Percentiles rank a stretch among this genome's conserved stretches.
Evolutionary conservation across 345 rosid genomes (phyloP).

Genomic region (Salix udensis): DNA sequence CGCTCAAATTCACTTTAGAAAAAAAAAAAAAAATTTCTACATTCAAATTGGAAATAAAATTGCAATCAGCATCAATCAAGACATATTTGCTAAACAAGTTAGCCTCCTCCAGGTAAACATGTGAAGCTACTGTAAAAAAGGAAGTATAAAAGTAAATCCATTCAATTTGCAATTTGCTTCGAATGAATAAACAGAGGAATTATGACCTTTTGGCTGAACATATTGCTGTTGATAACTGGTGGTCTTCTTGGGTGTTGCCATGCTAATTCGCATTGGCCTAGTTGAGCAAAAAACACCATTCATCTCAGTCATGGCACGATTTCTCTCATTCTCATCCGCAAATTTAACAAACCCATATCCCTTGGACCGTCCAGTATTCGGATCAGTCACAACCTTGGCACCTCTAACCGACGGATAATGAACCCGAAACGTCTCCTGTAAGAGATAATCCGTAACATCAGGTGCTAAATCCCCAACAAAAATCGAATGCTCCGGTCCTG

Average conservation of each 20-base stretch:
- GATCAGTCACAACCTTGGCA: conserved; percentile 98
- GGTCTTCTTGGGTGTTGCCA: conserved; percentile 78
- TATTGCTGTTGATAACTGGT: conserved; percentile 65
- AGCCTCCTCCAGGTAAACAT: neutral
- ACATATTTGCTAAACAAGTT: neutral
- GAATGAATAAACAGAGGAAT: neutral
- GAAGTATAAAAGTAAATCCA: too few relatives aligned
- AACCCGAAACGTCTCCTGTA: conserved; percentile 89
- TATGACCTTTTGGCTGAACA: neutral
- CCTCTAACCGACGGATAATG: conserved; percentile 87
- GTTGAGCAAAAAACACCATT: conserved; percentile 89
- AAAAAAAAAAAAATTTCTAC: too few relatives aligned
- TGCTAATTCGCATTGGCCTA: conserved; percentile 91
- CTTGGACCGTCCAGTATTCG: conserved; percentile 91
- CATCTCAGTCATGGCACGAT: conserved; percentile 92
- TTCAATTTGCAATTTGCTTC: neutral
- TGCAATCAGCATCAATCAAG: neutral
- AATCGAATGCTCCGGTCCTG: conserved; percentile 93
- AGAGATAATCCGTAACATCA: conserved; percentile 84
- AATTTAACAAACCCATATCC: conserved; percentile 97
- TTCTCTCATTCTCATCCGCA: conserved; percentile 83
- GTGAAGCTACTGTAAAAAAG: neutral
- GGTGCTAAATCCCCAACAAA: conserved; percentile 96
- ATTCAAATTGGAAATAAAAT: neutral
- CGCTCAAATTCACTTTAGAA: neutral